A percentile compares a stretch with the other conserved stretches of the same genome.
Evolutionary conservation across 2,329 filamentous ascomycete genomes (phyloP).

Genomic region (Penicillium sp.): DNA sequence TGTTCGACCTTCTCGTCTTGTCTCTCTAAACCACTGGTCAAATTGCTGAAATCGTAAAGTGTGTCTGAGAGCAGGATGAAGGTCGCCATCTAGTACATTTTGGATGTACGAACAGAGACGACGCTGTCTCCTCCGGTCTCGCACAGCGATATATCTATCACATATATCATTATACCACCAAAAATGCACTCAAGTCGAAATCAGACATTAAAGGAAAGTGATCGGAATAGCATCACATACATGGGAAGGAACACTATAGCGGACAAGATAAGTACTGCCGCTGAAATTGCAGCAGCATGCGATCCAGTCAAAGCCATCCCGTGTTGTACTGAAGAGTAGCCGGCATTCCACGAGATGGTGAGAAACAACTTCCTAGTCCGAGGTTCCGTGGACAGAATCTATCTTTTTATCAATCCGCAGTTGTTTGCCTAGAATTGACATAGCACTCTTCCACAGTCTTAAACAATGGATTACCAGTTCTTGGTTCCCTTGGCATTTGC

Average conservation of each 20-base stretch:
- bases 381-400: slow-evolving; percentile 4
- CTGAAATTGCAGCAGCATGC: slow-evolving; percentile 4
- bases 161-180: slow-evolving; percentile 1
- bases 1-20: slow-evolving; percentile 3
- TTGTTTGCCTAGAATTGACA: slow-evolving; percentile 2
- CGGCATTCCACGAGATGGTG: not conserved
- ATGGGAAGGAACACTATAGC: slow-evolving; percentile 1
- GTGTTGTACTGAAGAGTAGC: not conserved
- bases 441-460: not conserved
- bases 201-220: not conserved
- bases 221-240: slow-evolving; percentile 1
- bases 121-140: slow-evolving; percentile 7
- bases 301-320: slow-evolving; percentile 4
- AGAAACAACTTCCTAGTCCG: slow-evolving; percentile 4
- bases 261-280: slow-evolving; percentile 2
- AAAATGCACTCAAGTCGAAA: slow-evolving; percentile 1
- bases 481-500: not conserved
- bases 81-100: not conserved
- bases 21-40: not conserved
- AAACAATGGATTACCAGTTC: slow-evolving; percentile 1
- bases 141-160: not conserved
- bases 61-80: not conserved
- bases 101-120: slow-evolving; percentile 2
- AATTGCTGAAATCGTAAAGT: slow-evolving; percentile 1
- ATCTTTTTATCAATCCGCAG: slow-evolving; percentile 4